Evolutionary conservation across 306 rosid species (phyloP).

Genomic region (Macrotyloma uniflorum): DNA sequence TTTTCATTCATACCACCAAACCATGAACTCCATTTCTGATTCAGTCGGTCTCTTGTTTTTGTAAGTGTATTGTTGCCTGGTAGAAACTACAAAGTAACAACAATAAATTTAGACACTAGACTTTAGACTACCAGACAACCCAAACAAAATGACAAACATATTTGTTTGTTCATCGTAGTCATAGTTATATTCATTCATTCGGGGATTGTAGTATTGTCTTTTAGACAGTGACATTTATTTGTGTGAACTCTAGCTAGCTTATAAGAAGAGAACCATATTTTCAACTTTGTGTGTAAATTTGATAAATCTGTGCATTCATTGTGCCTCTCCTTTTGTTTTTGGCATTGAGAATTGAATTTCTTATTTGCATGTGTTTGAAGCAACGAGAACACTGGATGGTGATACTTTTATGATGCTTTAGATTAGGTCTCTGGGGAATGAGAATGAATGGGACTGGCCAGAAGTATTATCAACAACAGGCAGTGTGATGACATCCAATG

Average conservation of each 20-base stretch:
- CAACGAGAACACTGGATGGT: conserved; percentile 71
- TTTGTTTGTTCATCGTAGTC: background rate
- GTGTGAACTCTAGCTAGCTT: conserved; percentile 3
- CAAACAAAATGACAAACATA: background rate
- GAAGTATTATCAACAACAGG: conserved; percentile 63
- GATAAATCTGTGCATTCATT: conserved; percentile 7
- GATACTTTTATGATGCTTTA: conserved; percentile 83
- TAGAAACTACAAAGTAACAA: background rate
- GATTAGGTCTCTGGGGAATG: conserved; percentile 76
- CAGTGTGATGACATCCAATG: conserved; percentile 51
- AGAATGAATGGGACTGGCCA: conserved; percentile 83
- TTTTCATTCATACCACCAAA: background rate
- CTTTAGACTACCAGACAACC: background rate
- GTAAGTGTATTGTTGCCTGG: background rate
- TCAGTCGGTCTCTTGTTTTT: background rate
- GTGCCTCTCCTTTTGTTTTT: conserved; percentile 34
- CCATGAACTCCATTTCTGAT: background rate
- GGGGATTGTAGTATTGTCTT: background rate
- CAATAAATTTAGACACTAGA: background rate
- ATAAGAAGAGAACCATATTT: background rate
- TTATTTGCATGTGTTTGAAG: conserved; percentile 73
- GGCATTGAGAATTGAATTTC: conserved; percentile 63
- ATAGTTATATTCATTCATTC: background rate
- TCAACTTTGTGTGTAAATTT: conserved; percentile 2
- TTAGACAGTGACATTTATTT: conserved; percentile 33